A percentile compares a stretch with the other conserved stretches of the same genome.
Conservation (phyloP, 192 early-diverging fungal species). For the Diversispora epigaea region DNA sequence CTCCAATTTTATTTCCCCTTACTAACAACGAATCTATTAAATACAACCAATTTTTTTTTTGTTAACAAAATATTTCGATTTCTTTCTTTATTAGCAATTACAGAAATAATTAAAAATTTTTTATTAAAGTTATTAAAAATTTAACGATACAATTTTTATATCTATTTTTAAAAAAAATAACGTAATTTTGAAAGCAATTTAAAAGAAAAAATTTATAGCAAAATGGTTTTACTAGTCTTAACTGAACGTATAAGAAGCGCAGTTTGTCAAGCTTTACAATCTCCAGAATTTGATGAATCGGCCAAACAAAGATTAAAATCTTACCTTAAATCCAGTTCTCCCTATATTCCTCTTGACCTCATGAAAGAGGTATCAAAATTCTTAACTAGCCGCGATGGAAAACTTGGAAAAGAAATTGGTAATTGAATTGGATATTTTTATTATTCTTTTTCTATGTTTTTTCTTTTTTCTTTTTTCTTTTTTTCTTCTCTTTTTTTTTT, state of each 20-base stretch:
- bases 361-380: conserved; percentile 37
- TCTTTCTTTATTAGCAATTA: too few relatives aligned
- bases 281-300: conserved; percentile 33
- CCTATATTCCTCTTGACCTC: conserved; percentile 32
- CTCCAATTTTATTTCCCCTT: too few relatives aligned
- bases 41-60: too few relatives aligned
- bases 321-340: conserved; percentile 9
- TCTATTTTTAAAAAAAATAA: too few relatives aligned
- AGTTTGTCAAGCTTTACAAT: conserved; percentile 26
- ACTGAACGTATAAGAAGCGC: conserved; percentile 35
- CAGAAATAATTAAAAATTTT: too few relatives aligned
- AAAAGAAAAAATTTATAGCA: conserved; percentile 2
- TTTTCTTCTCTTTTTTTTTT: background rate
- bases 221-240: conserved; percentile 33
- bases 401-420: conserved; percentile 38
- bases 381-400: conserved; percentile 25
- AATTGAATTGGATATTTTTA: background rate
- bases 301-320: conserved; percentile 30
- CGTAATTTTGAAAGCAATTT: background rate
- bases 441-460: background rate
- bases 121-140: too few relatives aligned
- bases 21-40: too few relatives aligned
- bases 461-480: background rate
- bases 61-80: too few relatives aligned
- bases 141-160: too few relatives aligned